phyloP scores from a whole-genome alignment of 768 basidiomycete species.

The Filobasidium wieringae region DNA sequence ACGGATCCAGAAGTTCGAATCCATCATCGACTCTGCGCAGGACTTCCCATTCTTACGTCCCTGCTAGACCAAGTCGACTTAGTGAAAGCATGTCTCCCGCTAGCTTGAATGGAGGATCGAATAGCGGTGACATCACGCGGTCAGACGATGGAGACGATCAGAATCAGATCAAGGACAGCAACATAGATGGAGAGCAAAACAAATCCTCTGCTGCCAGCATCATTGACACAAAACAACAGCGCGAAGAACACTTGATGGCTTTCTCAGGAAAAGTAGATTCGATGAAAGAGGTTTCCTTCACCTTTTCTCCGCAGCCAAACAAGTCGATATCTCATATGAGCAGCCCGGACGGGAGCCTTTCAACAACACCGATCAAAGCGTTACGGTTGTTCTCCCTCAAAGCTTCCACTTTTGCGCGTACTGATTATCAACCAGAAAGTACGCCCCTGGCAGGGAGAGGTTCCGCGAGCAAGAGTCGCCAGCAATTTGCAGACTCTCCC shows the following conservation, averaged over 20 bases:
- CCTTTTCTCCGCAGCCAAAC: constrained; percentile 16
- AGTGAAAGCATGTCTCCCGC: constrained; percentile 35
- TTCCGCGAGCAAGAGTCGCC: too few relatives aligned
- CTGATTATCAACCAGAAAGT: too few relatives aligned
- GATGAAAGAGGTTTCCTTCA: constrained; percentile 17
- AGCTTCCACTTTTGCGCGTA: too few relatives aligned
- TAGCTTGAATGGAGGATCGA: constrained; percentile 9
- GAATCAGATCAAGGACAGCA: background rate
- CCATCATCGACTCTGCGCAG: background rate
- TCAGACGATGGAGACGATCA: background rate
- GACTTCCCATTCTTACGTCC: constrained; percentile 34
- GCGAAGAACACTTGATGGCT: background rate
- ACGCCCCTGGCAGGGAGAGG: too few relatives aligned
- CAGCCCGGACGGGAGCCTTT: too few relatives aligned
- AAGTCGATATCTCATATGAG: too few relatives aligned
- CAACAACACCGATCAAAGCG: too few relatives aligned
- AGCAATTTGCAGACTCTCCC: too few relatives aligned
- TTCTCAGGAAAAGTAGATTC: constrained; percentile 5
- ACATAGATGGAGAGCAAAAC: constrained; percentile 6
- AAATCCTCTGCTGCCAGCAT: background rate
- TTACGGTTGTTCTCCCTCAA: too few relatives aligned
- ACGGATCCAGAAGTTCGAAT: background rate
- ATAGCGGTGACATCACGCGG: background rate
- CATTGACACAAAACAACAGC: background rate
- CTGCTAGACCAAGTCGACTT: constrained; percentile 28